A percentile compares a stretch with the other conserved stretches of the same genome.
Conservation (phyloP, 2,329 filamentous ascomycete genomes). For the Ophiostoma perfectum region DNA sequence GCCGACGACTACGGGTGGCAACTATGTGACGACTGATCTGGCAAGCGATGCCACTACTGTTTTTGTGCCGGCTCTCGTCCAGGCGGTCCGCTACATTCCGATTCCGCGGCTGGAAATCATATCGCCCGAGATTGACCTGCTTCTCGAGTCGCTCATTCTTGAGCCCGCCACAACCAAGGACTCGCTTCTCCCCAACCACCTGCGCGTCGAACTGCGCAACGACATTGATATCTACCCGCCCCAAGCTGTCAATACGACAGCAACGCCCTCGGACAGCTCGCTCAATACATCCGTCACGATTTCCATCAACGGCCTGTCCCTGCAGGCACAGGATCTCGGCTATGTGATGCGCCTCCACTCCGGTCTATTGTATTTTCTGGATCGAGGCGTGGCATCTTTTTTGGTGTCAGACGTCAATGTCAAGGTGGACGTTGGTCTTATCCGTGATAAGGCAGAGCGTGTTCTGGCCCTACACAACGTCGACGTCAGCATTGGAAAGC, state of each 20-base stretch:
- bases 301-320: conserved; percentile 74
- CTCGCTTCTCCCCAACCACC: conserved; percentile 81
- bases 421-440: conserved; percentile 76
- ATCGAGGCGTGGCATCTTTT: conserved; percentile 82
- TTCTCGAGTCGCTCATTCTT: conserved; percentile 85
- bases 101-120: conserved; percentile 87
- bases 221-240: conserved; percentile 66
- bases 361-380: conserved; percentile 66
- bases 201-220: conserved; percentile 78
- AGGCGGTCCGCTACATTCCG: conserved; percentile 77
- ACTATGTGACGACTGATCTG: conserved; percentile 49
- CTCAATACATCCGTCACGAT: conserved; percentile 68
- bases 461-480: conserved; percentile 73
- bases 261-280: conserved; percentile 38
- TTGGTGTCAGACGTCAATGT: conserved; percentile 85
- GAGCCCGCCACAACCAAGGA: conserved; percentile 82
- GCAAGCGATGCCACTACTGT: conserved; percentile 71
- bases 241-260: conserved; percentile 44
- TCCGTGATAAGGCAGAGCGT: conserved; percentile 70
- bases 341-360: conserved; percentile 82
- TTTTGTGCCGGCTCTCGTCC: conserved; percentile 71
- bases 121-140: conserved; percentile 73
- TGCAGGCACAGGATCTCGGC: conserved; percentile 79
- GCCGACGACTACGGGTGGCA: conserved; percentile 44
- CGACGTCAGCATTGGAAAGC: conserved; percentile 72